Conservation (phyloP, 2,329 filamentous ascomycete species). For the Cladophialophora bantiana region DNA sequence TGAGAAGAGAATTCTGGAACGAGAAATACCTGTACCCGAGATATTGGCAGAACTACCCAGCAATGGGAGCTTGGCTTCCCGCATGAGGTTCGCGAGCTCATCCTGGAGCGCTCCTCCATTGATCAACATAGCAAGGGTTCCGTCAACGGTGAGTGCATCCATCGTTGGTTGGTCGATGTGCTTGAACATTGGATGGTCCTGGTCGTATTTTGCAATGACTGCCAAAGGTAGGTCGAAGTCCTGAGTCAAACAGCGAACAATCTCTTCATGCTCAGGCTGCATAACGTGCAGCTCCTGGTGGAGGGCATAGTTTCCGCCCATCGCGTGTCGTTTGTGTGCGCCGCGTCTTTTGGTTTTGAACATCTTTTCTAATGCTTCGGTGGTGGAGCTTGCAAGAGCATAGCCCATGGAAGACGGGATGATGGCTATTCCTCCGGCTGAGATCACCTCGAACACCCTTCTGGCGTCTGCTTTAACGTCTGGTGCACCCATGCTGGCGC, state of each 20-base stretch:
- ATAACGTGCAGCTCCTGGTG: conserved; percentile 42
- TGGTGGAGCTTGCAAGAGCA: conserved; percentile 38
- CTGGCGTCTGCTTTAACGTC: conserved; percentile 38
- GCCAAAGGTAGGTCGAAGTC: conserved; percentile 43
- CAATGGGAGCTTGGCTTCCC: conserved; percentile 37
- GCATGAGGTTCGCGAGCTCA: conserved; percentile 41
- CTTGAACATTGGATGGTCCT: conserved; percentile 41
- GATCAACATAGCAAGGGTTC: conserved; percentile 43
- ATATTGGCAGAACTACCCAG: conserved; percentile 47
- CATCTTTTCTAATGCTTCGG: conserved; percentile 39
- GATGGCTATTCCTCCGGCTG: conserved; percentile 42
- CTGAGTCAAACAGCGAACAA: conserved; percentile 41
- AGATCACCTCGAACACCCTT: conserved; percentile 39
- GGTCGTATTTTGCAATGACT: conserved; percentile 40
- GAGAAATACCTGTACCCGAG: conserved; percentile 35
- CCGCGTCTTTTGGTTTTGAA: conserved; percentile 39
- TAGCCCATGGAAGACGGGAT: conserved; percentile 43
- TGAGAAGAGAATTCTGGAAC: not conserved
- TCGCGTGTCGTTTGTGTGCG: conserved; percentile 42
- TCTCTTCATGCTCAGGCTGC: conserved; percentile 27
- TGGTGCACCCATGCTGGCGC: conserved; percentile 7
- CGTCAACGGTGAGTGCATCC: conserved; percentile 34
- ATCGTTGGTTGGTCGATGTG: conserved; percentile 35
- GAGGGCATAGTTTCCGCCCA: conserved; percentile 42
- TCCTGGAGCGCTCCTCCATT: conserved; percentile 43